Evolutionary conservation across 225 moss, liverwort and hornwort species (phyloP).

Genomic region (Sphagnum tenellum): DNA sequence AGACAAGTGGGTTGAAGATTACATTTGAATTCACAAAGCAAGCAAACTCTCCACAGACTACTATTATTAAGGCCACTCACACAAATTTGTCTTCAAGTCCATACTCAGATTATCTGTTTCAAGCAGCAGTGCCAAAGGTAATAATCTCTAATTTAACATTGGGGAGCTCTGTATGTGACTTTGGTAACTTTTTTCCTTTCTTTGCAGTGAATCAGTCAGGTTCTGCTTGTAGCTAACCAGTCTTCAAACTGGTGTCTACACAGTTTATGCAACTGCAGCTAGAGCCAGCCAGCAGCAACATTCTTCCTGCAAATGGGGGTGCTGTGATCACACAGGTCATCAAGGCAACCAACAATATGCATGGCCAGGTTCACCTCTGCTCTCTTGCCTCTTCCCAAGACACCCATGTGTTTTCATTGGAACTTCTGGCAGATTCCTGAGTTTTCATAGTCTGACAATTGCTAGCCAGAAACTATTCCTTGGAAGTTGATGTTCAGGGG

Average conservation of each 20-base stretch:
- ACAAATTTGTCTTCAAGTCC: slow-evolving; percentile 59
- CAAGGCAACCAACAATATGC: slow-evolving; percentile 73
- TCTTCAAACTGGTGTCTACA: slow-evolving; percentile 2
- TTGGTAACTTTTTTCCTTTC: neutral
- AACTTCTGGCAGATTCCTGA: no score
- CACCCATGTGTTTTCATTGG: no score
- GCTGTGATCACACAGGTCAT: slow-evolving; percentile 70
- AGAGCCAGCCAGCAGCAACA: slow-evolving; percentile 78
- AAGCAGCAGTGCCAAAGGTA: slow-evolving; percentile 96
- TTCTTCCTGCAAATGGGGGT: slow-evolving; percentile 58
- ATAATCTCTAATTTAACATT: neutral
- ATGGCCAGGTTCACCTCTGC: slow-evolving; percentile 50
- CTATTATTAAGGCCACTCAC: slow-evolving; percentile 70
- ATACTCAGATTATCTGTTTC: slow-evolving; percentile 85
- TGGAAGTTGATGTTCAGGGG: no score
- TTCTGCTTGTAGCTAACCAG: no score
- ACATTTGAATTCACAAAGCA: slow-evolving; percentile 76
- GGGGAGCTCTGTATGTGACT: neutral
- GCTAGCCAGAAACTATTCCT: no score
- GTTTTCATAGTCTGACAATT: no score
- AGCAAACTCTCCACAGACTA: slow-evolving; percentile 46
- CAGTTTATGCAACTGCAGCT: slow-evolving; percentile 88
- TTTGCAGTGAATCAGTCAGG: neutral
- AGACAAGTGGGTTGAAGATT: slow-evolving; percentile 74
- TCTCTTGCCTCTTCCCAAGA: no score